These are phyloP conservation scores for Trichoderma gamsii DNA, from an alignment of 495 filamentous ascomycete species.

Conservation along the genomic window DNA sequence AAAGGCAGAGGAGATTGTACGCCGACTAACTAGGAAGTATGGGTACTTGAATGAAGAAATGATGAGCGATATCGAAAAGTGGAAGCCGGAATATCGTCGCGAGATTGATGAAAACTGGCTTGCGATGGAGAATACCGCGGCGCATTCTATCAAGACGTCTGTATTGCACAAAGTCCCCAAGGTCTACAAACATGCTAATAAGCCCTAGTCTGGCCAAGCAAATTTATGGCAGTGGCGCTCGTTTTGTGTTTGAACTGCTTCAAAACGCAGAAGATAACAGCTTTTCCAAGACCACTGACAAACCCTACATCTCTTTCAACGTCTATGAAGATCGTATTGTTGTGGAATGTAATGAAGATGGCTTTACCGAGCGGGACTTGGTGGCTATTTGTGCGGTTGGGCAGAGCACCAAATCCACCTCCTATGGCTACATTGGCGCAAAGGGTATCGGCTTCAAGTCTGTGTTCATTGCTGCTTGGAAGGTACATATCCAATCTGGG, in stretches of 20 bases:
- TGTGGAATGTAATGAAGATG: conserved; percentile 44
- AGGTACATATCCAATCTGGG: conserved; percentile 43
- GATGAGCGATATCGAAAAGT: no score
- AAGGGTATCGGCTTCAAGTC: conserved; percentile 52
- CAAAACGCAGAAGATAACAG: conserved; percentile 41
- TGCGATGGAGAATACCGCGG: no score
- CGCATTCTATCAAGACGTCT: no score
- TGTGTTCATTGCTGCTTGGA: conserved; percentile 43
- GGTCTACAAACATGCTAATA: no score
- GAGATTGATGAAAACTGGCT: no score
- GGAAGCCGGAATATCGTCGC: no score
- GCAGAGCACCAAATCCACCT: conserved; percentile 33
- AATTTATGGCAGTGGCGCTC: conserved; percentile 32
- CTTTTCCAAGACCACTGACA: conserved; percentile 19
- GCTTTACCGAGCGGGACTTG: conserved; percentile 34
- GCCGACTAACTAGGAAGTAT: no score
- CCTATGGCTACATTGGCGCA: conserved; percentile 41
- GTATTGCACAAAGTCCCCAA: no score
- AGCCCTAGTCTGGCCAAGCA: conserved; percentile 30
- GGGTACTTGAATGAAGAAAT: no score
- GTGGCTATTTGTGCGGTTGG: conserved; percentile 33
- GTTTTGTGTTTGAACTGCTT: conserved; percentile 38
- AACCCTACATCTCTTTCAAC: conserved; percentile 32
- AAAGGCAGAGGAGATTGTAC: no score
- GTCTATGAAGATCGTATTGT: conserved; percentile 28